Evolutionary conservation across 2,329 filamentous ascomycete species (phyloP), one percentile per base, ranked within the genome.

Genomic region (Botrytis deweyae): DNA sequence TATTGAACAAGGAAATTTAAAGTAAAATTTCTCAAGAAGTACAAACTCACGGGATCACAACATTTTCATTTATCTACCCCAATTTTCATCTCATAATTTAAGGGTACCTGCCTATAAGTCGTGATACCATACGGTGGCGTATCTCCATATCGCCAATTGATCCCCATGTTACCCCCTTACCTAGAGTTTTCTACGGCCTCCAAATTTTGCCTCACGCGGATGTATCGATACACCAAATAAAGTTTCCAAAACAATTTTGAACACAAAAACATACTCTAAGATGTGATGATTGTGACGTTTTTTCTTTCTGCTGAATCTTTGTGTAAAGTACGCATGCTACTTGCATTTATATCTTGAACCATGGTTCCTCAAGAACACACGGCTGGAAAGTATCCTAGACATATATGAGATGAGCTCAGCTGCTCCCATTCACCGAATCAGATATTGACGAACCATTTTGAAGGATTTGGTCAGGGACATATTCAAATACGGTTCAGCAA

Each of bases 21-120:
- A 55, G 33, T 68, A 18, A 40, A 68, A 38, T 29, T 68, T 42
- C 46, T 29, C 65, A 42, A 2, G 25, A 40, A 25, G 46, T 40
- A 68, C 65, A 49, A 33, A n/a, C 52, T 44, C 36, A 72, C 70
- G 70, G 70, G 70, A 72, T 72, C 70, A 72, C 70, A n/a, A n/a
- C 62, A 66, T 72, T 33, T 25, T 68, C 70, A 72, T 59, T 44
- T 66, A 46, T 72, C 49, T 46, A 71, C 38, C 59, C 44, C 59
- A 49, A 65, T 52, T 40, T 38, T 49, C 58, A 65, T 65, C 44
- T 52, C 59, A 69, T 59, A 38, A 42, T 69, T 58, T 4, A 68
- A 71, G 70, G 70, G 70, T 72, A 72, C 70, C 70, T 72, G 70
- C 70, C 38, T 72, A 29, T 16, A 67, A 44, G 42, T 46, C 40